Evolutionary conservation across 345 rosid species (phyloP).

Genomic region (Eucalyptus regnans): DNA sequence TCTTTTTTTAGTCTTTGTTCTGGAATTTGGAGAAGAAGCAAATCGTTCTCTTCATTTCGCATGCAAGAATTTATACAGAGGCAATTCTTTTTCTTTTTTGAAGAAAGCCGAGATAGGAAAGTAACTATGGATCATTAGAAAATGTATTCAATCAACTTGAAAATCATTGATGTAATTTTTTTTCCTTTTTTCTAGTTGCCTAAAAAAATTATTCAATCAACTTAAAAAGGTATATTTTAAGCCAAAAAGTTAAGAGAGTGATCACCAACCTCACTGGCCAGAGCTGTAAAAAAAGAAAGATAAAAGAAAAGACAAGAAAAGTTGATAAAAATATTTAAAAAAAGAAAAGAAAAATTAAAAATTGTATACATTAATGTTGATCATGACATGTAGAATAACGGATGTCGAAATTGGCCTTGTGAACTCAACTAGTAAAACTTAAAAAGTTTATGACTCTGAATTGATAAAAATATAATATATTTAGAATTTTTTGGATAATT

Average conservation of each 20-base stretch:
- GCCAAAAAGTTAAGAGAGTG: background rate
- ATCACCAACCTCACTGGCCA: too few relatives aligned
- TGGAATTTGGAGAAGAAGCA: background rate
- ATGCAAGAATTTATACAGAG: background rate
- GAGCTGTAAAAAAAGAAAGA: too few relatives aligned
- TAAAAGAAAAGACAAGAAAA: too few relatives aligned
- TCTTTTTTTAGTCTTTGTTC: background rate
- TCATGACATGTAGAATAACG: rapidly evolving
- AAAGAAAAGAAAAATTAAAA: too few relatives aligned
- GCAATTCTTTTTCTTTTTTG: background rate
- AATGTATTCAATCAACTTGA: background rate
- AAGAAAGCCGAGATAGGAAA: background rate
- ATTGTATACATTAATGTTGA: too few relatives aligned
- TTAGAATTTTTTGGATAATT: rapidly evolving
- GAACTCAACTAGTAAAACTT: too few relatives aligned
- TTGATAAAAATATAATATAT: too few relatives aligned
- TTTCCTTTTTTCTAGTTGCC: too few relatives aligned
- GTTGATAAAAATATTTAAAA: too few relatives aligned
- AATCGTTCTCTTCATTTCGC: background rate
- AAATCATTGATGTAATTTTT: too few relatives aligned
- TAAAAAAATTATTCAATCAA: background rate
- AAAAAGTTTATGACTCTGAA: too few relatives aligned
- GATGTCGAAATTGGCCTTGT: too few relatives aligned
- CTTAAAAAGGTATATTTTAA: background rate
- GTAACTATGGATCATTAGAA: background rate